A percentile compares a stretch with the other conserved stretches of the same genome.
Conservation (phyloP, 768 basidiomycete species). For the Tubosaeta brunneosetosa region DNA sequence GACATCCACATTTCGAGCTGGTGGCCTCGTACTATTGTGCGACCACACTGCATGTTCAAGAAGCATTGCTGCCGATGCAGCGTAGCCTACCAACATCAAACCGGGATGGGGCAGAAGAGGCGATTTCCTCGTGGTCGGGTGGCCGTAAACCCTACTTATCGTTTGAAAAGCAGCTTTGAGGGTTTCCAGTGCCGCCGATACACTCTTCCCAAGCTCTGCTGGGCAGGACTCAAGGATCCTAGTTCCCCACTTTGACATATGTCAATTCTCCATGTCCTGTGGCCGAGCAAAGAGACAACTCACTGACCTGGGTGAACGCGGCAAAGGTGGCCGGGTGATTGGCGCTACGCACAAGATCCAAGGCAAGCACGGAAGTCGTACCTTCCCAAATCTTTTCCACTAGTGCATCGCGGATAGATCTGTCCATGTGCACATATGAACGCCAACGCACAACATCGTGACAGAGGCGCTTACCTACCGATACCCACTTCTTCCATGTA, state of each 20-base stretch:
- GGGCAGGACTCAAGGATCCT: slow-evolving; percentile 42
- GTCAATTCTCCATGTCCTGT: neutral
- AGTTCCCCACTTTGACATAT: slow-evolving; percentile 46
- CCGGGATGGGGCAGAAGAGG: slow-evolving; percentile 53
- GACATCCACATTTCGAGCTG: slow-evolving; percentile 37
- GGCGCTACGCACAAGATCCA: slow-evolving; percentile 60
- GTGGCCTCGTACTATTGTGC: slow-evolving; percentile 22
- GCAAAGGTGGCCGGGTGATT: slow-evolving; percentile 39
- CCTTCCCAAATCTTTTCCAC: slow-evolving; percentile 88
- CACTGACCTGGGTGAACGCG: slow-evolving; percentile 49
- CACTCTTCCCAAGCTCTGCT: slow-evolving; percentile 20
- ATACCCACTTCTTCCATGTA: slow-evolving; percentile 83
- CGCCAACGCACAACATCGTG: neutral
- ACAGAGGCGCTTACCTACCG: slow-evolving; percentile 38
- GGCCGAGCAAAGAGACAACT: neutral
- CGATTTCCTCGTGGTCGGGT: slow-evolving; percentile 29
- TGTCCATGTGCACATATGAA: slow-evolving; percentile 9
- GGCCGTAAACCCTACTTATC: slow-evolving; percentile 38
- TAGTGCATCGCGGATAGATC: slow-evolving; percentile 58
- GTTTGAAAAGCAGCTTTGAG: slow-evolving; percentile 39
- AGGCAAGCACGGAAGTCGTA: slow-evolving; percentile 59
- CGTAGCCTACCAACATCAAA: slow-evolving; percentile 52
- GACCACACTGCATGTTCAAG: slow-evolving; percentile 72
- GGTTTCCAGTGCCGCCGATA: slow-evolving; percentile 29
- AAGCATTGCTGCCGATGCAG: slow-evolving; percentile 51